Evolutionary conservation across 768 basidiomycete genomes (phyloP), one percentile per base, ranked within the genome.

Genomic region (Omphalotus guepiniiformis): DNA sequence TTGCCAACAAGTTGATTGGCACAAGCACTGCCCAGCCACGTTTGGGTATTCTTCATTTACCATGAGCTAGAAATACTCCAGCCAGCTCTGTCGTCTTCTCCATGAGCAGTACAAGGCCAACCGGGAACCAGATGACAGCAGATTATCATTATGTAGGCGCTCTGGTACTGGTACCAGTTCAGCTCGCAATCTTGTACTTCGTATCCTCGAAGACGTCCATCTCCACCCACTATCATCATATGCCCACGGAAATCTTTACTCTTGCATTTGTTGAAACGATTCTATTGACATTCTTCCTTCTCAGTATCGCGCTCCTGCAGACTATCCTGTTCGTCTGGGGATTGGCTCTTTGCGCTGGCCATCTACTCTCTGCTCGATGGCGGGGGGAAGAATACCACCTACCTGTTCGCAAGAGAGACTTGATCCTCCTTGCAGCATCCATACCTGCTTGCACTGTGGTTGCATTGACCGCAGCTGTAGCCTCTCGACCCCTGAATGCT

Each of bases 101-200:
- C 22, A n/a, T 27, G 15, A 40, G n/a, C 7, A 5, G 23, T 16
- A 25, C 22, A 23, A 22, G 39, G 23, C 28, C 22, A 6, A 40
- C 39, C 42, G 16, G 42, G 30, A 30, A 7, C 35, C 42, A 44
- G 42, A 19, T 44, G 21, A 34, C 35, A 29, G 42, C 42, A 22
- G 42, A 44, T n/a, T 30, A 29, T 5, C 30, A 44, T n/a, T 30
- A 29, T 5, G 18, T 29, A 8, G 42, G 11, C 15, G 22, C 35
- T 25, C 7, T 22, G 12, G 18, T 44, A n/a, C 26, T 44, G n/a
- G 18, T 29, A 19, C 15, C 21, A 8, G 21, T 32, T 5, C 42
- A 44, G 19, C 13, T 44, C 42, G 42, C n/a, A 15, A 19, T 44
- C 4, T 12, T 44, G 8, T 44, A 32, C 18, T 19, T 44, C 22